phyloP scores from a whole-genome alignment of 129 eudicot genomes.

The Sambucus nigra region DNA sequence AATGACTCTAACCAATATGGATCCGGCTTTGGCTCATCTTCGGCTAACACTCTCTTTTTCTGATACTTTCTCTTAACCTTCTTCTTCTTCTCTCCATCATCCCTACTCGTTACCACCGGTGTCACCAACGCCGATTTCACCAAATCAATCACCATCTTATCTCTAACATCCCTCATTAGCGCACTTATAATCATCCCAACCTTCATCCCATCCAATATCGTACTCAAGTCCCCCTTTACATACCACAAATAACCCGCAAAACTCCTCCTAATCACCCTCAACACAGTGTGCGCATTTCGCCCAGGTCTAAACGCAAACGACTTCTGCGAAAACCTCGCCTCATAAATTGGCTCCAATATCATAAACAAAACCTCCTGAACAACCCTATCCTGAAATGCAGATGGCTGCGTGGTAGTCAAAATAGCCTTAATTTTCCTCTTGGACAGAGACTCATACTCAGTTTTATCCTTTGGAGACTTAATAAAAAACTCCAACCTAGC shows the following conservation, averaged over 20 bases:
- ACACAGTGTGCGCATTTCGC: slow-evolving; percentile 81
- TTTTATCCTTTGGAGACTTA: slow-evolving; percentile 64
- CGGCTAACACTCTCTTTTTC: slow-evolving; percentile 67
- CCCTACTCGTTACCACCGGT: slow-evolving; percentile 29
- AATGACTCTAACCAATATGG: slow-evolving; percentile 94
- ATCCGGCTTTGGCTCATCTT: slow-evolving; percentile 96
- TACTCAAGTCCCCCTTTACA: slow-evolving; percentile 84
- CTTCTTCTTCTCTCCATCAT: slow-evolving; percentile 40
- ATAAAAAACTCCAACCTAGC: slow-evolving; percentile 59
- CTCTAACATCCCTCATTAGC: slow-evolving; percentile 75
- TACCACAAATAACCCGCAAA: slow-evolving; percentile 98
- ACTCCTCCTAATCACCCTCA: slow-evolving; percentile 82
- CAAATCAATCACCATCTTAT: slow-evolving; percentile 78
- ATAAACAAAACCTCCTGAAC: slow-evolving; percentile 94
- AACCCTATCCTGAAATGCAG: slow-evolving; percentile 78
- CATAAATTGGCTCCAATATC: slow-evolving; percentile 88
- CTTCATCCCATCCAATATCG: slow-evolving; percentile 55
- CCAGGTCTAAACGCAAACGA: slow-evolving; percentile 92
- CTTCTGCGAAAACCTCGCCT: slow-evolving; percentile 72
- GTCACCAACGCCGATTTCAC: slow-evolving; percentile 67
- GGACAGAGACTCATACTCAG: slow-evolving; percentile 50
- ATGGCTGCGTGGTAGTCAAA: slow-evolving; percentile 51
- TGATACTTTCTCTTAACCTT: slow-evolving; percentile 52
- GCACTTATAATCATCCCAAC: slow-evolving; percentile 61
- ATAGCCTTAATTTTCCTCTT: slow-evolving; percentile 66